Evolutionary conservation across 441 rosid species (phyloP).

Genomic region (Rhodomyrtus psidioides): DNA sequence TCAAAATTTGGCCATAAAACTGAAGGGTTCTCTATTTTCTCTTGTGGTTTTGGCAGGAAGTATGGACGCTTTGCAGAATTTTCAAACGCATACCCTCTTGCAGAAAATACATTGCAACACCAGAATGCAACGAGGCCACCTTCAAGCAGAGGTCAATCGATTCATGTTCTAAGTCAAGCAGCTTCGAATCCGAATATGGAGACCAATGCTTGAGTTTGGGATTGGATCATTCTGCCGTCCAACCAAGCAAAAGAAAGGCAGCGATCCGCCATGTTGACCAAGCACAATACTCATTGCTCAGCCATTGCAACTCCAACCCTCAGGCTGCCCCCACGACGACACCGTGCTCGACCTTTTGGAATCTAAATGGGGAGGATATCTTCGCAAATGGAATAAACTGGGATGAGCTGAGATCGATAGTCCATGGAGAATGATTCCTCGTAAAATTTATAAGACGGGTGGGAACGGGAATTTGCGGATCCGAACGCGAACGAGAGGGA

Average conservation of each 20-base stretch:
- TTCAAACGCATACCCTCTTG: not conserved
- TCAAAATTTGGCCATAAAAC: not conserved
- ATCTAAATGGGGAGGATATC: not conserved
- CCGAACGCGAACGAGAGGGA: not conserved
- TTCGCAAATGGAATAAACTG: not conserved
- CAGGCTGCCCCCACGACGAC: not conserved
- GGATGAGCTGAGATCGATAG: not conserved
- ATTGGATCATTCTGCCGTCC: not conserved
- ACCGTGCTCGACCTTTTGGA: not conserved
- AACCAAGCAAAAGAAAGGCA: not conserved
- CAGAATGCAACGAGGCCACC: not conserved
- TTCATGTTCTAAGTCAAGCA: not conserved
- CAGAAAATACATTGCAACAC: not conserved
- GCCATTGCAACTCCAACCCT: not conserved
- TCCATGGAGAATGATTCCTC: not conserved
- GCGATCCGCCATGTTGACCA: not conserved
- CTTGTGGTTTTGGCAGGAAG: not conserved
- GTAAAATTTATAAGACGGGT: not conserved
- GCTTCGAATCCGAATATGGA: not conserved
- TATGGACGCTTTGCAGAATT: conserved; percentile 10
- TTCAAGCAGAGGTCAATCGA: not conserved
- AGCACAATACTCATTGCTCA: not conserved
- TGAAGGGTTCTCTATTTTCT: not conserved
- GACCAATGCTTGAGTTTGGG: not conserved
- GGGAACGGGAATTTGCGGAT: not conserved